Evolutionary conservation across 2,329 filamentous ascomycete species (phyloP).

Genomic region (Capronia epimyces): DNA sequence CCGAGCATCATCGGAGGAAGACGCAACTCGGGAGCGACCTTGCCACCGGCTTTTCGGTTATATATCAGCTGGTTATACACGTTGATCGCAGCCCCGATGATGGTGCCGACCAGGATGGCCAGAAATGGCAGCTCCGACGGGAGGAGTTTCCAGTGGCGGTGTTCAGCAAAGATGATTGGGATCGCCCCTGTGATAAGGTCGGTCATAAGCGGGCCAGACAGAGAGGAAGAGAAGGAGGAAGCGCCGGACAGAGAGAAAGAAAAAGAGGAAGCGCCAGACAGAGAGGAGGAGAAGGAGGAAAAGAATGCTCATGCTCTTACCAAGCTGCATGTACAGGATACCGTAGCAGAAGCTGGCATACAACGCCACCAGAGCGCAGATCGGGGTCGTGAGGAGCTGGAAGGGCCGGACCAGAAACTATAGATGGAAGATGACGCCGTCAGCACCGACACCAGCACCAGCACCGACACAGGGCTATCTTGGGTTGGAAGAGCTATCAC

Average conservation of each 20-base stretch:
- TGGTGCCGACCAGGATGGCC: constrained; percentile 44
- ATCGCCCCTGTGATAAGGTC: constrained; percentile 38
- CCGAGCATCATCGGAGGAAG: constrained; percentile 49
- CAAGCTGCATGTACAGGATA: constrained; percentile 46
- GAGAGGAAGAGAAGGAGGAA: too few species aligned
- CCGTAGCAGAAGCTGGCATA: constrained; percentile 51
- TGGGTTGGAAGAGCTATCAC: too few species aligned
- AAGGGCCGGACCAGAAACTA: constrained; percentile 46
- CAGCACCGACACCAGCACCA: background rate
- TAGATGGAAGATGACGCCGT: background rate
- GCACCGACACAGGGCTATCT: background rate
- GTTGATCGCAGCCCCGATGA: constrained; percentile 39
- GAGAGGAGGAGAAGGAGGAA: too few species aligned
- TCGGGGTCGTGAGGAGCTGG: constrained; percentile 48
- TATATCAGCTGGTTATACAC: constrained; percentile 39
- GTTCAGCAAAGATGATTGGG: constrained; percentile 45
- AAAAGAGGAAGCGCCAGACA: too few species aligned
- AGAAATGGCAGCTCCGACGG: constrained; percentile 47
- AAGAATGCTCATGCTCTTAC: too few species aligned
- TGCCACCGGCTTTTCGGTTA: constrained; percentile 24
- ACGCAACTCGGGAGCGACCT: constrained; percentile 44
- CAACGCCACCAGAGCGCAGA: constrained; percentile 42
- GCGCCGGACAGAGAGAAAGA: too few species aligned
- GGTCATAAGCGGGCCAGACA: too few species aligned
- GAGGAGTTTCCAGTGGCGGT: constrained; percentile 45